Base-by-base conservation (phyloP, 2,329 filamentous ascomycete species). In the Xylariaceae sp. region DNA sequence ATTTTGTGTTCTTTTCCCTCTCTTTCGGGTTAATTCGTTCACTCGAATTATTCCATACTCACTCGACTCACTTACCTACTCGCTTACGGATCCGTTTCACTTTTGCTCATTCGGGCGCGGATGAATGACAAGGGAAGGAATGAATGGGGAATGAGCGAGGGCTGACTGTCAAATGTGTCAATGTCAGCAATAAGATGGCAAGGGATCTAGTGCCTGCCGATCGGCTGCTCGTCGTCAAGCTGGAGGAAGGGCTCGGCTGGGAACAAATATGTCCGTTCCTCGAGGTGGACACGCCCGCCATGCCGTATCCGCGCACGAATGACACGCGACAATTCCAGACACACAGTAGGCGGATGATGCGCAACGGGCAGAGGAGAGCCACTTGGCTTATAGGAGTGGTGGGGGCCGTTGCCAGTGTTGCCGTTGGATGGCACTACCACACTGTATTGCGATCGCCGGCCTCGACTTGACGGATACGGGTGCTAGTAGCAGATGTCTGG, bases 261-360 rank as follows among this genome's bases (percentile, higher is more conserved):
- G 61, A 62, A 54, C 49, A 60, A 55, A 62, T 63, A 52, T 65
- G 60, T 49, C 64, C 61, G 15, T 60, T 66, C 15, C 55, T 62
- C 9, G 55, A 56, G 17, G 56, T 60, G 34, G 58, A 60, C 41
- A 52, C 56, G 11, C 60, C 63, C 49, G 48, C 59, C 45, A 48
- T 53, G 18, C 60, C 58, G 17, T 61, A 63, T 55, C 61, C 63
- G 49, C 57, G 55, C n/a, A 55, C 53, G 10, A 64, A 65, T 52
- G 56, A 64, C 49, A 58, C 60, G 11, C 57, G 55, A 30, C 41
- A 63, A 15, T 65, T 60, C 41, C 49, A 60, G 51, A 49, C 23
- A 53, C 39, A 51, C 8, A n/a, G 37, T 7, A 45, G 23, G 35
- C 56, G 8, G 37, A 30, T 51, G 35, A 18, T 59, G 4, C 51